These are phyloP conservation scores for Xanthoconium stramineum DNA, from an alignment of 768 basidiomycete species.

Conservation along the genomic window DNA sequence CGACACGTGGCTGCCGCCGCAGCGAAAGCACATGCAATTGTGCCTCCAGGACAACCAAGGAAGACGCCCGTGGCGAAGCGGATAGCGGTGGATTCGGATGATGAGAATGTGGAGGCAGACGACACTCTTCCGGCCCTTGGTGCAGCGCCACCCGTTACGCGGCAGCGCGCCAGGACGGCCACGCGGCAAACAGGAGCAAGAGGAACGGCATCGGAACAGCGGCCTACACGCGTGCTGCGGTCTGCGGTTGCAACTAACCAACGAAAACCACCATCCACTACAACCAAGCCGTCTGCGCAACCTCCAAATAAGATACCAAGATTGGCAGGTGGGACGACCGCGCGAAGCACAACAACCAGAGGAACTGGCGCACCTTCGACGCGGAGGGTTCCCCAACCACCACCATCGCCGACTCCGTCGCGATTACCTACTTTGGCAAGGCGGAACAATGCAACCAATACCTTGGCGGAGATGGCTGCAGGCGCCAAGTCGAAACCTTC, in stretches of 20 bases:
- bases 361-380: constrained; percentile 30
- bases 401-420: constrained; percentile 71
- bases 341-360: constrained; percentile 44
- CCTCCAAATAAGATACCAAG: constrained; percentile 68
- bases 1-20: constrained; percentile 69
- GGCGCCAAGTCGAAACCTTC: constrained; percentile 35
- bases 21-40: constrained; percentile 67
- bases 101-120: constrained; percentile 55
- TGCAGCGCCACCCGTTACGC: constrained; percentile 38
- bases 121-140: constrained; percentile 66
- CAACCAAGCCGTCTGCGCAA: constrained; percentile 42
- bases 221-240: constrained; percentile 70
- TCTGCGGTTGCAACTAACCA: constrained; percentile 59
- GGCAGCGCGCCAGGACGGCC: constrained; percentile 37
- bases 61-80: constrained; percentile 86
- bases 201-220: constrained; percentile 65
- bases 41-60: constrained; percentile 78
- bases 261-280: constrained; percentile 48
- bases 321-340: constrained; percentile 50
- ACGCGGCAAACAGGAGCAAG: constrained; percentile 40
- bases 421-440: constrained; percentile 73
- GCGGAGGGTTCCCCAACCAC: constrained; percentile 40
- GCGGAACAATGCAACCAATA: constrained; percentile 43
- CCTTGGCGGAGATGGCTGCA: constrained; percentile 49
- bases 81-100: constrained; percentile 61